Evolutionary conservation across 2,329 filamentous ascomycete species (phyloP), one percentile per base, ranked within the genome.

Genomic region (Cucurbitaria berberidis): DNA sequence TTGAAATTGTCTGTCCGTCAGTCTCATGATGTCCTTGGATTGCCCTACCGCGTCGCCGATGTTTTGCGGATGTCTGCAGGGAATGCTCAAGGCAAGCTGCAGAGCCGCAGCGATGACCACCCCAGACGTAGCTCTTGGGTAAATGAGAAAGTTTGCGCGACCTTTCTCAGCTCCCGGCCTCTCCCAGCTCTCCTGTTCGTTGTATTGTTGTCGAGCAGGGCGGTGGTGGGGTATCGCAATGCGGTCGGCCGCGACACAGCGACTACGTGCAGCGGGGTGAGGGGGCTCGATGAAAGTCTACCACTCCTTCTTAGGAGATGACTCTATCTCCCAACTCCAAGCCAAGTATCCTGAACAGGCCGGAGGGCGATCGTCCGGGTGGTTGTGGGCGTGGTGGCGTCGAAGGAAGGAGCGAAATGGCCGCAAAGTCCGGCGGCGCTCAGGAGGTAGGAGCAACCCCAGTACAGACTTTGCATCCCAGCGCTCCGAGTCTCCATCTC

Each of bases 391-490:
- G 13, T 21, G 21, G 5, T 26, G 10, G 10, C 11, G 36, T 39
- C 18, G 38, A 38, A 19, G 22, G 36, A 42, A 21, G 41, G 26
- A 41, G 45, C 42, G 34, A 26, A 39, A 11, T 45, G 26, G 16
- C 16, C 6, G 36, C n/a, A 7, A 24, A 21, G 15, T 8, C 27
- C 30, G 27, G 41, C n/a, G 19, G n/a, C 34, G 15, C 42, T 30
- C 45, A 39, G 16, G 41, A n/a, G 15, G 34, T 16, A 53, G 45
- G 26, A 41, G 41, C 40, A 19, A 38, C 35, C 44, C 41, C 24
- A 1, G 41, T 8, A 39, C 30, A 18, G 40, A 27, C 1, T 27
- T 15, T 13, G n/a, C 30, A 56, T 53, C 41, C 30, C 18, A 15
- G 24, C 36, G 21, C 15, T 22, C 41, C 11, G 27, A 39, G 19